Base-by-base conservation (phyloP, 225 moss, liverwort and hornwort species). In the Anthoceros angustus region DNA sequence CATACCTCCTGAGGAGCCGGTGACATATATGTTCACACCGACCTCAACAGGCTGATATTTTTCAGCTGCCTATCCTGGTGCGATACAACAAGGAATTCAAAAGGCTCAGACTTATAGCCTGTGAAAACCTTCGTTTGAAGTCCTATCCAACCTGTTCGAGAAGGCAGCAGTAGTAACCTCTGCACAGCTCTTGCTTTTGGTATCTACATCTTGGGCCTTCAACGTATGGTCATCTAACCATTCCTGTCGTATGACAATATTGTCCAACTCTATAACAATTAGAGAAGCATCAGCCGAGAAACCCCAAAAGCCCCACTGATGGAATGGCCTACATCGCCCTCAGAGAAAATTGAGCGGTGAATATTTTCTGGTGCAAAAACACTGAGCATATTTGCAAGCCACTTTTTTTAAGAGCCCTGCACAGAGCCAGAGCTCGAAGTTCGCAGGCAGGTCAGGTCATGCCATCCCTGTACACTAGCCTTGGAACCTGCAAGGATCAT, bases 1-100 rank as follows among this genome's bases (percentile, higher is more conserved):
- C 10, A 42, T 72, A 92, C n/a, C n/a, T n/a, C 91, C 86, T 92
- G 88, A 67, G 92, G 92, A 32, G 92, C 92, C 74, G 86, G 74
- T 65, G 86, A 88, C 75, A 92, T 86, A 48, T 82, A 86, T 65
- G 78, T 75, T 38, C 82, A 78, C 61, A 92, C 88, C 62, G 92
- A 82, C 66, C 92, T 80, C 74, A 92, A 73, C 62, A 92, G 75
- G 7, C 83, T 86, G 40, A 76, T 70, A 42, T 43, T 83, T 16
- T 75, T 63, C 24, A 92, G 82, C 42, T 88, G 73, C 67, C 92
- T 79, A 40, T 92, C 86, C 64, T 77, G 79, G 68, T 75, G 78
- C 39, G 92, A 74, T 10, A 83, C 75, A 43, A 86, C 79, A 68
- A 92, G 70, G 18, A 82, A 69, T 61, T 92, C 92, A 63, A 86